These are phyloP conservation scores for Cladosporium austrohemisphaericum DNA, from an alignment of 2,329 filamentous ascomycete genomes.

Conservation along the genomic window DNA sequence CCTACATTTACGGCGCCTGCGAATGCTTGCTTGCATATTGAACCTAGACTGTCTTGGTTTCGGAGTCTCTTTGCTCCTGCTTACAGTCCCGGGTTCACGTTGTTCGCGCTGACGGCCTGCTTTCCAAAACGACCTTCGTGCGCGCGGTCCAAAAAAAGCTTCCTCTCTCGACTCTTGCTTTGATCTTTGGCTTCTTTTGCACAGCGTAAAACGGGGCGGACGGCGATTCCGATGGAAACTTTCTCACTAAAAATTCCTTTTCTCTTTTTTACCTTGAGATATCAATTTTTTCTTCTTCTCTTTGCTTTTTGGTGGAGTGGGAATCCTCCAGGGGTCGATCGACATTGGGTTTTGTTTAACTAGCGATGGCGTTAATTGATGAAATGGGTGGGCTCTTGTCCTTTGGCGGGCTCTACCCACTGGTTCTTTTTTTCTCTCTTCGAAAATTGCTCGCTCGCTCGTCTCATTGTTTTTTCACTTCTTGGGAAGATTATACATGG, in stretches of 20 bases:
- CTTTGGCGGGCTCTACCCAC: too few species aligned
- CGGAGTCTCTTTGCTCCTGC: not conserved
- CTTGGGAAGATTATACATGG: too few species aligned
- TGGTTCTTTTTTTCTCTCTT: too few species aligned
- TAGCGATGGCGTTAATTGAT: too few species aligned
- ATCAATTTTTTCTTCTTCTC: conserved; percentile 9
- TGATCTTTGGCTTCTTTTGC: not conserved
- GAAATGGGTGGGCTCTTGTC: too few species aligned
- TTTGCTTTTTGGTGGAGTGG: conserved; percentile 5
- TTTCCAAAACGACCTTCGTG: not conserved
- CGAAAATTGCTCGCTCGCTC: too few species aligned
- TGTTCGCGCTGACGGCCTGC: too few species aligned
- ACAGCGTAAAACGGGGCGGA: conserved; percentile 11
- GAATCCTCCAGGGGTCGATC: too few species aligned
- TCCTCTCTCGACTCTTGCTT: not conserved
- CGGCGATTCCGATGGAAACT: conserved; percentile 1
- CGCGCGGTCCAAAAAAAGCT: conserved; percentile 11
- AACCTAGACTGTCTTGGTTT: not conserved
- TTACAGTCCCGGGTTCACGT: too few species aligned
- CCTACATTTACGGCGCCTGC: conserved; percentile 1
- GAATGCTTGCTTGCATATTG: conserved; percentile 1
- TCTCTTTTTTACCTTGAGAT: conserved; percentile 6
- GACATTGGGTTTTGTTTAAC: too few species aligned
- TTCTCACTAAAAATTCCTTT: not conserved
- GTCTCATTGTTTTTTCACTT: too few species aligned